Percentiles rank a stretch among this genome's conserved stretches.
These are phyloP conservation scores for Nitzschia putrida DNA, from an alignment of 108 stramenopile genomes.

Conservation along the genomic window DNA sequence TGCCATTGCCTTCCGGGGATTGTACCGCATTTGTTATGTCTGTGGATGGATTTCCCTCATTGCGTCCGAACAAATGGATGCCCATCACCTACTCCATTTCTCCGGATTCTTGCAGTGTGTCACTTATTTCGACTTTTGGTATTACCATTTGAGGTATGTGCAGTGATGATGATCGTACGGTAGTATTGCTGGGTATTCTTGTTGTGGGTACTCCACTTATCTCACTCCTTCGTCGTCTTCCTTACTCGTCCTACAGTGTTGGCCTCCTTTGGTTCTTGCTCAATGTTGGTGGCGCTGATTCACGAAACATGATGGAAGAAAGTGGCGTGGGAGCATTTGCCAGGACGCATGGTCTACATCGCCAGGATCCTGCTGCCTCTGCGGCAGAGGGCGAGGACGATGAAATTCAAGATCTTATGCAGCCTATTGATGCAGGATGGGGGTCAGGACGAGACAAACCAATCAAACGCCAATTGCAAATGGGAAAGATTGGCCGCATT, in stretches of 20 bases:
- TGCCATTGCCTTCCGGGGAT: conserved; percentile 85
- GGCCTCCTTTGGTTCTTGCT: neutral
- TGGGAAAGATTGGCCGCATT: too few species aligned
- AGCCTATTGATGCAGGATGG: too few species aligned
- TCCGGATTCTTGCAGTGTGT: conserved; percentile 5
- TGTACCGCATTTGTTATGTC: conserved; percentile 87
- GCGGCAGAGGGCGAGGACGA: too few species aligned
- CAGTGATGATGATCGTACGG: too few species aligned
- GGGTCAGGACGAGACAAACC: too few species aligned
- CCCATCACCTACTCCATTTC: conserved; percentile 3
- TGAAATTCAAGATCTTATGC: too few species aligned
- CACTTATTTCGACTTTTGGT: conserved; percentile 6
- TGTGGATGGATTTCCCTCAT: conserved; percentile 66
- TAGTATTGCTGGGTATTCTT: too few species aligned
- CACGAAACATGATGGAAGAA: conserved; percentile 2
- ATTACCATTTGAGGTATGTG: conserved; percentile 12
- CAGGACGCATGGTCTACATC: too few species aligned
- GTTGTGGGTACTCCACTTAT: too few species aligned
- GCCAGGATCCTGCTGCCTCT: too few species aligned
- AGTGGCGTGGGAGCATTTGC: conserved; percentile 4
- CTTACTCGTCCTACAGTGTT: neutral
- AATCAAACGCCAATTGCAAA: too few species aligned
- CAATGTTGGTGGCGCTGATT: conserved; percentile 5
- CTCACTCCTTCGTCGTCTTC: neutral
- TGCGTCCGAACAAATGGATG: conserved; percentile 75